Evolutionary conservation across 331 rosid species (phyloP).

Genomic region (Dryas integrifolia): DNA sequence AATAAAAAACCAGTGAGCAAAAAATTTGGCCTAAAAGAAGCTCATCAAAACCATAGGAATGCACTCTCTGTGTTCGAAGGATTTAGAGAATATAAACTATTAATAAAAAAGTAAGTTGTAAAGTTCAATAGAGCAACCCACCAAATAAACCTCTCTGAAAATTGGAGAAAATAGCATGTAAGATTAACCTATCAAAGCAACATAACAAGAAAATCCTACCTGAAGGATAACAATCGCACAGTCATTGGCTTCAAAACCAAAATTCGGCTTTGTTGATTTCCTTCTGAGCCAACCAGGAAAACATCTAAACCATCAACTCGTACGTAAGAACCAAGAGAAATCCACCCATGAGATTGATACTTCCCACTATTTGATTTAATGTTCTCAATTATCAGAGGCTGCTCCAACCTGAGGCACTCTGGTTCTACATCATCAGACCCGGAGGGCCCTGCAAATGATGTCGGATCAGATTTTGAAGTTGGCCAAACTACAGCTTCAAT

Average conservation of each 20-base stretch:
- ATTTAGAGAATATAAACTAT: background rate
- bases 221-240: slow-evolving; percentile 50
- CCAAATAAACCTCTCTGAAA: background rate
- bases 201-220: slow-evolving; percentile 48
- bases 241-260: slow-evolving; percentile 55
- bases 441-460: slow-evolving; percentile 32
- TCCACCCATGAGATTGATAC: slow-evolving; percentile 50
- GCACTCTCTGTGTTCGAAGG: background rate
- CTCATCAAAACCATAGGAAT: background rate
- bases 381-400: slow-evolving; percentile 47
- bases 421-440: slow-evolving; percentile 41
- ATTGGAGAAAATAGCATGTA: background rate
- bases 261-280: slow-evolving; percentile 48
- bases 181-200: background rate
- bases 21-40: background rate
- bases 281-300: slow-evolving; percentile 46
- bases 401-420: slow-evolving; percentile 47
- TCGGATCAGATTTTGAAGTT: slow-evolving; percentile 43
- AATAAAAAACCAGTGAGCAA: background rate
- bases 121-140: slow-evolving; percentile 7
- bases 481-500: slow-evolving; percentile 69
- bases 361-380: slow-evolving; percentile 48
- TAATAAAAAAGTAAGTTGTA: background rate
- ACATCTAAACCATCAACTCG: slow-evolving; percentile 57
- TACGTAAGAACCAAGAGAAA: slow-evolving; percentile 52